A percentile compares a stretch with the other conserved stretches of the same genome.
phyloP scores from a whole-genome alignment of 441 rosid species.

The Syzygium syzygioides region DNA sequence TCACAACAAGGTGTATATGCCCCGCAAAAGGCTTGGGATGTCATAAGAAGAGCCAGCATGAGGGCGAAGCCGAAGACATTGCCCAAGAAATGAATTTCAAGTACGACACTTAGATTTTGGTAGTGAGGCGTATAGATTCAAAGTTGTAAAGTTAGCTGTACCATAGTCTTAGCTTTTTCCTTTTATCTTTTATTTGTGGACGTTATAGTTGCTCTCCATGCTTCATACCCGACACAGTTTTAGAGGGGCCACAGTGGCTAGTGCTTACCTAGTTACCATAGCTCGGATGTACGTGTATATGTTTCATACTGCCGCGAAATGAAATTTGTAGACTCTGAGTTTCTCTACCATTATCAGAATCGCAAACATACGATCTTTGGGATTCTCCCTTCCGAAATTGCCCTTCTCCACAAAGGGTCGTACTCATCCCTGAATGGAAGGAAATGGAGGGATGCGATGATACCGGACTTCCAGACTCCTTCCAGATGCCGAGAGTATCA shows the following conservation, averaged over 20 bases:
- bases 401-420: neutral
- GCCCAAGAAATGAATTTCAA: constrained; percentile 30
- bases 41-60: constrained; percentile 91
- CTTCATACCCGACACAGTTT: neutral
- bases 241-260: neutral
- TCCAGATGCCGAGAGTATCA: neutral
- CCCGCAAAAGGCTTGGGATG: constrained; percentile 98
- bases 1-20: constrained; percentile 80
- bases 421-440: neutral
- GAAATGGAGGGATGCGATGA: neutral
- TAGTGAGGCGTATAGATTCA: neutral
- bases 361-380: neutral
- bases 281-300: neutral
- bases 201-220: neutral
- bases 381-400: neutral
- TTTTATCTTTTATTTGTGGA: neutral
- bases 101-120: constrained; percentile 10
- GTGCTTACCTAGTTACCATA: neutral
- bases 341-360: neutral
- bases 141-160: constrained; percentile 28
- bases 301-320: neutral
- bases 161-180: neutral
- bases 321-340: neutral
- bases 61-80: constrained; percentile 39
- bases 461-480: neutral